These are phyloP conservation scores for Myxozyma monticola DNA, from an alignment of 805 yeast species.

Conservation along the genomic window DNA sequence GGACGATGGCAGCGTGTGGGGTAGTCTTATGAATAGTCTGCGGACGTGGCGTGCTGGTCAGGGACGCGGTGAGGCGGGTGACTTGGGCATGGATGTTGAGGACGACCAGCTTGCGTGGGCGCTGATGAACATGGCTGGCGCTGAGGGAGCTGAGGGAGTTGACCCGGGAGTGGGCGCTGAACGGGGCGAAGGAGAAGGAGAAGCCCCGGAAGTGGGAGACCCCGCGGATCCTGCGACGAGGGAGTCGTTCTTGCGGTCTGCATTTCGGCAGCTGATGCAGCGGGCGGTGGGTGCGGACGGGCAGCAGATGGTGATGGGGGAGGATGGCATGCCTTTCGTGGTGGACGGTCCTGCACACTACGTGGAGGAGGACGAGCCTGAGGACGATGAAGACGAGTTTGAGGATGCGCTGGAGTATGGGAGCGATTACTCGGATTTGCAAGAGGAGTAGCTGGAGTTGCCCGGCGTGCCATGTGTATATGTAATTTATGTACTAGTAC, in stretches of 20 bases:
- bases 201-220: not conserved
- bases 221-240: not conserved
- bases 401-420: slow-evolving; percentile 1
- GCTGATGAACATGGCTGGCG: slow-evolving; percentile 5
- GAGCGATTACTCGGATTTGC: not conserved
- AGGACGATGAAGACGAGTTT: not conserved
- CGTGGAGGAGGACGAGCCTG: not conserved
- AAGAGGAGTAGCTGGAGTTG: not conserved
- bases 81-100: slow-evolving; percentile 2
- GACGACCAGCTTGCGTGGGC: slow-evolving; percentile 17
- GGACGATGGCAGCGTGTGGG: no score
- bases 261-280: no score
- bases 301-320: not conserved
- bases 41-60: no score
- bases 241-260: not conserved
- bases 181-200: not conserved
- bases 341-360: slow-evolving; percentile 1
- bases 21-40: no score
- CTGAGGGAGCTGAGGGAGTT: no score
- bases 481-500: not conserved
- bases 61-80: no score
- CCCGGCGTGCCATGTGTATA: not conserved
- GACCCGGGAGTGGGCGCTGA: slow-evolving; percentile 1
- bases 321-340: not conserved
- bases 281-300: no score